Base-by-base conservation (phyloP, 805 yeast species). In the Cyberlindnera xishuangbannaensis region DNA sequence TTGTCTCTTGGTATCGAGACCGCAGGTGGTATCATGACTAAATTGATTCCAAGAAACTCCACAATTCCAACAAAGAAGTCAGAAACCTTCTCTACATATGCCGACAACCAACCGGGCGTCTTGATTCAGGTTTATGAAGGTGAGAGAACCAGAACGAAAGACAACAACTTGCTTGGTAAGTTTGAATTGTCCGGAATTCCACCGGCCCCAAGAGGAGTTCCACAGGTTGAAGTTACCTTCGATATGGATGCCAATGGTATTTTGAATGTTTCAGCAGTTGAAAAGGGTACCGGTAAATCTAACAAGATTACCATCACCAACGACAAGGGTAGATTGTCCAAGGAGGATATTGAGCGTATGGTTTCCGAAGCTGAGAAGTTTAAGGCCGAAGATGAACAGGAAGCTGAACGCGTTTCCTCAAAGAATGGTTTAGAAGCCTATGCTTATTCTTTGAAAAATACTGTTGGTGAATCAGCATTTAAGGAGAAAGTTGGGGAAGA, bases 181-280 rank as follows among this genome's bases (percentile, higher is more conserved):
- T 88, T 88, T 72, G 97, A 88, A 70, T 78, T 88, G 58, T 69
- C 92, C 51, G 96, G 96, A 64, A 88, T 88, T 48, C 97, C 97
- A 60, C 96, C 97, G 53, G 96, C 96, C 35, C 96, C 96, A 71
- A 86, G 96, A 75, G 97, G 97, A 78, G 94, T 83, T 56, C 97
- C 97, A 59, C 96, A 87, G 73, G 81, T 88, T 58, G 97, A 88
- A 77, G 97, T 88, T 52, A 87, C 95, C 55, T 88, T 88, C 63
- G 97, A 88, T 65, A 72, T 88, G 59, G 97, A 88, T 65, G 95
- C 97, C 52, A 88, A 88, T 67, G 97, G 97, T 75, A 88, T 88
- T 68, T 75, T 88, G 72, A 88, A 88, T 69, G 97, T 88, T 42
- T 81, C 94, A 54, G 97, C 97, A 42, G 79, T 88, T 55, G 97